These are phyloP conservation scores for Sporisorium scitamineum DNA, from an alignment of 1,284 basidiomycete genomes.

Conservation along the genomic window DNA sequence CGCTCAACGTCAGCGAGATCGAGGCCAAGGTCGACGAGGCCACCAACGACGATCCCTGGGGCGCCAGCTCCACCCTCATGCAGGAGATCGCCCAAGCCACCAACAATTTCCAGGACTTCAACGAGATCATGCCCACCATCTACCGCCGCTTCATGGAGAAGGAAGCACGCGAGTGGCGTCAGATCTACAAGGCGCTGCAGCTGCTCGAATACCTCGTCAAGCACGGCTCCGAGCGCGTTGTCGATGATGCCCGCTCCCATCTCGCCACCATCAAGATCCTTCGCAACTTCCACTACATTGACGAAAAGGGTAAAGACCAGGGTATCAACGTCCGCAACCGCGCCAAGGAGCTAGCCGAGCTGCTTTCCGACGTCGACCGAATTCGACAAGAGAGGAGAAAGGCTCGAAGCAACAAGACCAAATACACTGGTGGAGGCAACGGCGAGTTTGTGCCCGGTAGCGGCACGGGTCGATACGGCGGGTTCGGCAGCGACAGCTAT, in stretches of 20 bases:
- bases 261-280: constrained; percentile 97
- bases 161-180: constrained; percentile 96
- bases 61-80: constrained; percentile 97
- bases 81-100: constrained; percentile 97
- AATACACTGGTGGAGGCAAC: constrained; percentile 88
- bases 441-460: constrained; percentile 78
- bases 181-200: constrained; percentile 99
- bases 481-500: constrained; percentile 80
- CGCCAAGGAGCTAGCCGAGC: constrained; percentile 87
- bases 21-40: constrained; percentile 97
- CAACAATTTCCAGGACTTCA: constrained; percentile 96
- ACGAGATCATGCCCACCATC: constrained; percentile 99
- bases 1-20: constrained; percentile 95
- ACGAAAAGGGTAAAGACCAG: constrained; percentile 98
- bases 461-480: constrained; percentile 78
- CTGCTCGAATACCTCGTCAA: constrained; percentile 95
- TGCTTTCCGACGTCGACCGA: constrained; percentile 89
- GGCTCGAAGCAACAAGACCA: constrained; percentile 90
- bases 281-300: constrained; percentile 96
- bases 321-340: constrained; percentile 98
- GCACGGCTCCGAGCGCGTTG: constrained; percentile 97
- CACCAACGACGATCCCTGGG: constrained; percentile 98
- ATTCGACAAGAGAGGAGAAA: constrained; percentile 90
- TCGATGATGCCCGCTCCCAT: constrained; percentile 95
- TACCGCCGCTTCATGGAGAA: constrained; percentile 86